Evolutionary conservation across 345 rosid genomes (phyloP), one percentile per base, ranked within the genome.

Genomic region (Trapa bicornis): DNA sequence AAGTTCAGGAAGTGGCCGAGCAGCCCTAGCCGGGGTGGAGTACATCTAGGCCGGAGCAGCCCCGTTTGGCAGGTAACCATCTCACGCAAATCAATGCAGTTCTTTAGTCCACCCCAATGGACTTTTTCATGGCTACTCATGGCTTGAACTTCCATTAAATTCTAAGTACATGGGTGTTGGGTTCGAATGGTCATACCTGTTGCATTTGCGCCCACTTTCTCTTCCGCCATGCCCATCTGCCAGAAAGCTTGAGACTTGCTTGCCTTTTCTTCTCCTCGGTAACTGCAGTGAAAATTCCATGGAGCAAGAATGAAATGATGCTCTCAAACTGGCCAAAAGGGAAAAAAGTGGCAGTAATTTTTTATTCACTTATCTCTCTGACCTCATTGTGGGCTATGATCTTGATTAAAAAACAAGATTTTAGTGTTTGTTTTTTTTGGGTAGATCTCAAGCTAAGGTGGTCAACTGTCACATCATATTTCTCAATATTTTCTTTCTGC

Each of bases 61-160:
- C 96, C 93, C 0, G 83, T 89, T 5, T 89, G 96, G 96, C 90
- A 89, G 79, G 85, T 77, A 47, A n/a, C 56, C 7, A 41, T 4
- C 43, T 41, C 43, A 1, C 43, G 43, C 43, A 41, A 41, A 41
- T 1, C 43, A 8, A 41, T 41, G 43, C 4, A 41, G 4, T 41
- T 41, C 7, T 41, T 41, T 4, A 8, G 43, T 41, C 43, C 29
- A 22, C 29, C 29, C 29, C 29, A 22, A 22, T 22, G 29, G 29
- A 22, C 29, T 22, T 22, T 22, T 22, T 22, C 29, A 22, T 22
- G 29, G 29, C 29, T 22, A 22, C 29, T 22, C 29, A 22, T 22
- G 29, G 29, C 43, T 41, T 41, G 1, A 41, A 41, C 43, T 8
- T 41, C 6, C 0, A 41, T 8, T 41, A 4, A 8, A 41, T 8